phyloP scores from a whole-genome alignment of 768 basidiomycete genomes.

The Lactifluus piperatus region DNA sequence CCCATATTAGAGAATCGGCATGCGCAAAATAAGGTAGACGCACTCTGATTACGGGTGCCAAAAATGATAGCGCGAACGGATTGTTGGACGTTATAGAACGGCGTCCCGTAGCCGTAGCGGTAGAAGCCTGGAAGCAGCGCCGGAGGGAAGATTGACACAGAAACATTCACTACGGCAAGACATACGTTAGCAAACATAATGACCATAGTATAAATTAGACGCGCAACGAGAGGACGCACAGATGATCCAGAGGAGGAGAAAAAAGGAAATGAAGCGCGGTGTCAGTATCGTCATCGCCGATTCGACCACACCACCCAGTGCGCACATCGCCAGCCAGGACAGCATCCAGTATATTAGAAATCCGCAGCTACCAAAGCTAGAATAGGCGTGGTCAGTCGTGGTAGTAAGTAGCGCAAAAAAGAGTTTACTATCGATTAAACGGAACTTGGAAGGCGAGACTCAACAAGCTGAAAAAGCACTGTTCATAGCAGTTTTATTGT shows the following conservation, averaged over 20 bases:
- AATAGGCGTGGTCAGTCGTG: neutral
- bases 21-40: conserved; percentile 20
- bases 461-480: conserved; percentile 52
- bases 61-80: conserved; percentile 59
- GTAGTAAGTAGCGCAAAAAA: neutral
- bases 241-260: conserved; percentile 60
- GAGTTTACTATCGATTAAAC: conserved; percentile 37
- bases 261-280: conserved; percentile 42
- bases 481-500: neutral
- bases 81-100: conserved; percentile 62
- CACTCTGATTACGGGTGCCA: conserved; percentile 51
- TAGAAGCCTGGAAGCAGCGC: conserved; percentile 48
- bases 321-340: conserved; percentile 47
- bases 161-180: conserved; percentile 40
- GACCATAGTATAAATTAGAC: neutral
- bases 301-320: conserved; percentile 54
- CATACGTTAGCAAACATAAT: neutral
- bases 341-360: conserved; percentile 65
- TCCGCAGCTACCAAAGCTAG: conserved; percentile 41
- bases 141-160: conserved; percentile 49
- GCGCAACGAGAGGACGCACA: conserved; percentile 27
- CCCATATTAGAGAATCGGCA: neutral
- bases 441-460: conserved; percentile 53
- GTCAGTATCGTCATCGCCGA: conserved; percentile 50
- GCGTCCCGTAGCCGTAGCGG: conserved; percentile 59